Conservation (phyloP, 2,329 filamentous ascomycete genomes). For the Fusarium sp. region DNA sequence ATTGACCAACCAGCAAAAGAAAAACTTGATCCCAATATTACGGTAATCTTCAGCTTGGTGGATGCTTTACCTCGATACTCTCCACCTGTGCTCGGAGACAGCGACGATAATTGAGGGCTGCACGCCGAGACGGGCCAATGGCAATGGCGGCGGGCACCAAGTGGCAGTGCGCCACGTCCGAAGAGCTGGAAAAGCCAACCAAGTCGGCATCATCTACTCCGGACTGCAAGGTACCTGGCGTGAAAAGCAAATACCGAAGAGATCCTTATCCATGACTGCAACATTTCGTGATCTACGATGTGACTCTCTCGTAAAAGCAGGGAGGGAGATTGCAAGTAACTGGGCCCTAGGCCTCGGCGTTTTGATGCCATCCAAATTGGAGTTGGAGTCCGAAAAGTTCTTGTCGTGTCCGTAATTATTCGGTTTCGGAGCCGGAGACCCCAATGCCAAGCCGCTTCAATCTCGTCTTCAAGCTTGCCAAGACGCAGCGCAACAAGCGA, state of each 20-base stretch:
- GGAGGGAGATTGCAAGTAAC: constrained; percentile 28
- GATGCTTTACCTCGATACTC: constrained; percentile 10
- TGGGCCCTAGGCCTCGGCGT: neutral
- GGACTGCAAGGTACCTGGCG: neutral
- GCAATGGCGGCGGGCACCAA: constrained; percentile 9
- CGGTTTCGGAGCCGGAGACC: constrained; percentile 30
- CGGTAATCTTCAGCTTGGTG: constrained; percentile 16
- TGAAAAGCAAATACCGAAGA: constrained; percentile 9
- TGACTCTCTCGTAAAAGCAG: constrained; percentile 2
- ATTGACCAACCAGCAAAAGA: constrained; percentile 30
- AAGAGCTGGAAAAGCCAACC: constrained; percentile 28
- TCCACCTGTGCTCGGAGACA: constrained; percentile 25
- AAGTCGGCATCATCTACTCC: constrained; percentile 9
- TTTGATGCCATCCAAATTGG: constrained; percentile 20
- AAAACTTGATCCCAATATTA: constrained; percentile 13
- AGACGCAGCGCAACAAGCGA: constrained; percentile 25
- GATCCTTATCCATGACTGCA: neutral
- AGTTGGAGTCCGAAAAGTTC: neutral
- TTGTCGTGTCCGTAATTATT: constrained; percentile 32
- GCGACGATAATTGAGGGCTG: constrained; percentile 14
- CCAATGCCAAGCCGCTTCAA: constrained; percentile 17
- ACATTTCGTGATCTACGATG: constrained; percentile 1
- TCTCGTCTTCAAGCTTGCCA: constrained; percentile 36
- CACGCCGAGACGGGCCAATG: constrained; percentile 19
- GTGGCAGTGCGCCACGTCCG: constrained; percentile 28